A percentile compares a stretch with the other conserved stretches of the same genome.
Conservation (phyloP, 2,329 filamentous ascomycete genomes). For the Stagonosporopsis rhizophila region DNA sequence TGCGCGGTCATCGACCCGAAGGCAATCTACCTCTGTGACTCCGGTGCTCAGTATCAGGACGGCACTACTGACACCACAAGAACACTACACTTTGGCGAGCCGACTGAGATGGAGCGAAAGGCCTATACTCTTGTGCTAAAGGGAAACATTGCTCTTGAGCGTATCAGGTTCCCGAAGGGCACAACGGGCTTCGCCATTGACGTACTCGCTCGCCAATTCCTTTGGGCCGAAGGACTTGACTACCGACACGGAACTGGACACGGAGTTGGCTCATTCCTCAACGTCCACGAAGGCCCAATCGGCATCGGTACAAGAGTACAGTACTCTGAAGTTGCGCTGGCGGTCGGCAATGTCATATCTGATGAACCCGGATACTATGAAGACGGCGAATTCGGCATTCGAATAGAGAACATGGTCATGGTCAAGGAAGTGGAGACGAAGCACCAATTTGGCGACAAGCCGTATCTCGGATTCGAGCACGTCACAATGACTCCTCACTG, state of each 20-base stretch:
- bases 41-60: slow-evolving; percentile 93
- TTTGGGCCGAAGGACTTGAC: slow-evolving; percentile 93
- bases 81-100: slow-evolving; percentile 88
- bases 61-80: slow-evolving; percentile 96
- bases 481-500: slow-evolving; percentile 98
- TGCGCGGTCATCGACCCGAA: slow-evolving; percentile 85
- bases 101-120: slow-evolving; percentile 81
- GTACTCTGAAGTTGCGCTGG: slow-evolving; percentile 87
- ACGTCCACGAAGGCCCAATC: slow-evolving; percentile 97
- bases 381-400: slow-evolving; percentile 91
- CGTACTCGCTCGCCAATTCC: slow-evolving; percentile 82
- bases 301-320: slow-evolving; percentile 92
- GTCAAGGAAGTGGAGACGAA: slow-evolving; percentile 87
- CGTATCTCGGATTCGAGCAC: slow-evolving; percentile 93
- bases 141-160: slow-evolving; percentile 88
- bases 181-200: slow-evolving; percentile 94
- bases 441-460: slow-evolving; percentile 89
- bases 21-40: slow-evolving; percentile 93
- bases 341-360: slow-evolving; percentile 92
- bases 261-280: slow-evolving; percentile 92
- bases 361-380: slow-evolving; percentile 98
- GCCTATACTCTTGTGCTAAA: slow-evolving; percentile 95
- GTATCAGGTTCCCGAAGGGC: slow-evolving; percentile 89
- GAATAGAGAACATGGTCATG: slow-evolving; percentile 95
- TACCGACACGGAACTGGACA: slow-evolving; percentile 97